Evolutionary conservation across 108 stramenopile genomes (phyloP), one percentile per base, ranked within the genome.

Genomic region (Nitzschia inconspicua): DNA sequence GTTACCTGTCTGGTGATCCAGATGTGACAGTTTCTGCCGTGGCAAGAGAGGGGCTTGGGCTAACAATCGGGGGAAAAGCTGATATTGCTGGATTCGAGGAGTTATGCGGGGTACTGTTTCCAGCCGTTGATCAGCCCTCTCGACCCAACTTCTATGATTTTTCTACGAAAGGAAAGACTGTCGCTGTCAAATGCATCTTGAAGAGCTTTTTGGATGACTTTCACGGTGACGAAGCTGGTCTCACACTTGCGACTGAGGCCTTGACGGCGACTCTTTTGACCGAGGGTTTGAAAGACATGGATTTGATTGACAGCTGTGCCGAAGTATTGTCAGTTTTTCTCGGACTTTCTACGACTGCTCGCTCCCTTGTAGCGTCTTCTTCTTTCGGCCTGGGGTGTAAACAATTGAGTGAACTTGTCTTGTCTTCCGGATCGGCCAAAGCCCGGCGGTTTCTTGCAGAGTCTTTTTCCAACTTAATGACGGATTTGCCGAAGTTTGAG

Each of bases 1-100:
- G 85, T 47, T 92, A 82, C 61, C 37, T 92, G 19, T 73, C 87
- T 5, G 91, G 91, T 19, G 91, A 92, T 47, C 51, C 69, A 23
- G 91, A 92, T 77, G 71, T 73, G 4, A 84, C 87, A 5, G 87
- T 82, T 1, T 47, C 85, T 1, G 47, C 79, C 47, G 76, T 87
- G 23, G 83, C 87, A 6, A 72, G 65, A 49, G 73, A 80, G 23
- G 87, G 81, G 1, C 67, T 92, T 34, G 83, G 81, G 1, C 52
- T 86, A 7, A 44, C 27, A 55, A 51, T 60, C 52, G 43, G 9
- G 25, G 30, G 26, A 24, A 58, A 47, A 1, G 43, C 7, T 5
- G 20, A 42, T 20, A 35, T 78, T 36, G 80, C 73, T n/a, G 68
- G 67, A 29, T 92, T 92, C 57, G 52, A 60, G 18, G 66, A 59